Conservation (phyloP, 176 grass and related monocot species). For the Avena insularis region DNA sequence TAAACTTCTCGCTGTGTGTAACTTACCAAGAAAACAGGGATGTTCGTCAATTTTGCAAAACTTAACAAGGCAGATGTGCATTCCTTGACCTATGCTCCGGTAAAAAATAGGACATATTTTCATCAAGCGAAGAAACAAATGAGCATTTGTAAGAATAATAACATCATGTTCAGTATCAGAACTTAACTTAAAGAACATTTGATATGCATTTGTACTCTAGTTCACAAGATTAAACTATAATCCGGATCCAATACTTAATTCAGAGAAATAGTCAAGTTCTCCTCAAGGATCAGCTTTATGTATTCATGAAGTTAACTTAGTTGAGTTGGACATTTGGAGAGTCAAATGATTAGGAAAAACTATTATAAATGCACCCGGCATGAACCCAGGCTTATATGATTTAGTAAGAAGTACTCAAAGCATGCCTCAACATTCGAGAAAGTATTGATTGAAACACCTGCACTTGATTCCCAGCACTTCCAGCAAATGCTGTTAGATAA, state of each 20-base stretch:
- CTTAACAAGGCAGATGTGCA: conserved; percentile 85
- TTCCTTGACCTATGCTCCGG: conserved; percentile 79
- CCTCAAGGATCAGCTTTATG: neutral
- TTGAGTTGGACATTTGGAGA: conserved; percentile 16
- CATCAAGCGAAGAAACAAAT: conserved; percentile 19
- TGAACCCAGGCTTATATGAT: neutral
- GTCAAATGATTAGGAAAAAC: neutral
- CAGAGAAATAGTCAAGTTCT: neutral
- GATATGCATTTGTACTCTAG: conserved; percentile 9
- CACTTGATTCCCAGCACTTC: conserved; percentile 84
- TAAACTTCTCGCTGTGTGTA: conserved; percentile 8
- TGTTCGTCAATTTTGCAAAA: conserved; percentile 92
- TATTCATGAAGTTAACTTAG: conserved; percentile 28
- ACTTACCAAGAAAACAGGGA: conserved; percentile 94
- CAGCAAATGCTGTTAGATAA: conserved; percentile 82
- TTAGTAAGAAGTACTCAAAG: conserved; percentile 12
- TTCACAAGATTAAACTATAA: conserved; percentile 19
- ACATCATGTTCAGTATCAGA: conserved; percentile 20
- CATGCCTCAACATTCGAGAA: neutral
- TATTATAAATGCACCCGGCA: neutral
- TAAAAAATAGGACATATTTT: conserved; percentile 29
- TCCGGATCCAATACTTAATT: neutral
- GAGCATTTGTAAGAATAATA: conserved; percentile 25
- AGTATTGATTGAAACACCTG: conserved; percentile 62
- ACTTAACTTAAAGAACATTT: neutral